A percentile compares a stretch with the other conserved stretches of the same genome.
phyloP scores from a whole-genome alignment of 208 protist genomes.

The Angomonas deanei region DNA sequence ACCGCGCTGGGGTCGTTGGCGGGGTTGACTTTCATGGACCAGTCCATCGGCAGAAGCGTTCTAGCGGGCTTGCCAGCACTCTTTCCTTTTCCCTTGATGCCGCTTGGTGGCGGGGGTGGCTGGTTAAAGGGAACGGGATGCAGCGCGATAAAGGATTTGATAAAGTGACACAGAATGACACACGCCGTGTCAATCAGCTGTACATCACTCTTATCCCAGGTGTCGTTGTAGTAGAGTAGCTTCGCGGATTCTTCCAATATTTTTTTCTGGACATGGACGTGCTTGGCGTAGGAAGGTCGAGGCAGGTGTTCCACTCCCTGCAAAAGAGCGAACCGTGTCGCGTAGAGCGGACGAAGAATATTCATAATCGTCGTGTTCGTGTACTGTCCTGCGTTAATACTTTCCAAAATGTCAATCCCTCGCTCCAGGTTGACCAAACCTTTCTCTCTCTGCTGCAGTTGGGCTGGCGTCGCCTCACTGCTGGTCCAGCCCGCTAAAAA shows the following conservation, averaged over 20 bases:
- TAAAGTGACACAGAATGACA: conserved; percentile 72
- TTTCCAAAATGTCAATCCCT: conserved; percentile 73
- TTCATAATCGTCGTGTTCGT: conserved; percentile 24
- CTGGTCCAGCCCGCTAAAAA: not conserved
- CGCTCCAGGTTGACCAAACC: conserved; percentile 50
- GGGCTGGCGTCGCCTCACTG: conserved; percentile 9
- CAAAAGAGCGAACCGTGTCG: conserved; percentile 74
- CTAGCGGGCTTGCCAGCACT: not conserved
- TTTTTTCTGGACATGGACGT: conserved; percentile 45
- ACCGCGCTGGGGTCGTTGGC: conserved; percentile 6
- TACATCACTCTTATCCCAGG: conserved; percentile 62
- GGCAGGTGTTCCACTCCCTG: conserved; percentile 68
- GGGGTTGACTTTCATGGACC: conserved; percentile 34
- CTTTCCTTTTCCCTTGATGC: not conserved
- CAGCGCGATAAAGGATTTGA: conserved; percentile 67
- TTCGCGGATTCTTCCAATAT: conserved; percentile 56
- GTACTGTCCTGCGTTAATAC: conserved; percentile 28
- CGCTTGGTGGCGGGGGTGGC: conserved; percentile 8
- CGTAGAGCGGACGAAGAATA: conserved; percentile 55
- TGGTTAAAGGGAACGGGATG: conserved; percentile 57
- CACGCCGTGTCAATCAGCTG: conserved; percentile 63
- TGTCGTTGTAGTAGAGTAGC: conserved; percentile 68
- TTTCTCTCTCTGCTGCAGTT: conserved; percentile 42
- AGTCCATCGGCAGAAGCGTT: conserved; percentile 10
- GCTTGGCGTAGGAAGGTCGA: conserved; percentile 35